phyloP scores from a whole-genome alignment of 768 basidiomycete genomes.

The Boletus sp. region DNA sequence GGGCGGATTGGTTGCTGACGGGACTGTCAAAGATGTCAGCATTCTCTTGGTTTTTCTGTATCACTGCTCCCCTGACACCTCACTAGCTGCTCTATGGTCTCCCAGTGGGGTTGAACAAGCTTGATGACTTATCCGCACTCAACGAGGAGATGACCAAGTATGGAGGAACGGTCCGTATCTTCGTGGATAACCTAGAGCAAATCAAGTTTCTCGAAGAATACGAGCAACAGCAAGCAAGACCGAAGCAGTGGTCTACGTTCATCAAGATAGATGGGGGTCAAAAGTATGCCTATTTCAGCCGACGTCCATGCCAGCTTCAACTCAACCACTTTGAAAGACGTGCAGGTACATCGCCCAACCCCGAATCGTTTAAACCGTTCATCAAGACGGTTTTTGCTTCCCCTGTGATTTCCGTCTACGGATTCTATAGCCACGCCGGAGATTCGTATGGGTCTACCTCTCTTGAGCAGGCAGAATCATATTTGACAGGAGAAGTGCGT shows the following conservation, averaged over 20 bases:
- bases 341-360: conserved; percentile 59
- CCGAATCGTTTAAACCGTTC: conserved; percentile 53
- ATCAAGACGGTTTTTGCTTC: conserved; percentile 53
- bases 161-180: conserved; percentile 61
- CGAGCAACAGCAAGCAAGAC: conserved; percentile 39
- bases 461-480: conserved; percentile 57
- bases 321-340: conserved; percentile 50
- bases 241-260: conserved; percentile 68
- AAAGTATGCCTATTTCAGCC: conserved; percentile 49
- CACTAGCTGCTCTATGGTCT: conserved; percentile 79
- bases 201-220: conserved; percentile 60
- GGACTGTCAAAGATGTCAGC: conserved; percentile 74
- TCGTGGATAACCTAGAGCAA: conserved; percentile 77
- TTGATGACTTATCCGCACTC: conserved; percentile 62
- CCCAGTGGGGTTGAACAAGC: conserved; percentile 66
- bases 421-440: conserved; percentile 82
- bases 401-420: conserved; percentile 58
- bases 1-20: conserved; percentile 65
- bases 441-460: conserved; percentile 76
- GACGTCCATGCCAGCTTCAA: no score
- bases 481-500: conserved; percentile 66
- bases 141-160: conserved; percentile 50
- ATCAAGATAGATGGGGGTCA: conserved; percentile 78
- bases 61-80: conserved; percentile 4
- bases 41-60: not conserved